Evolutionary conservation across 495 filamentous ascomycete genomes (phyloP), one percentile per base, ranked within the genome.

Genomic region (Hypoxylon fragiforme): DNA sequence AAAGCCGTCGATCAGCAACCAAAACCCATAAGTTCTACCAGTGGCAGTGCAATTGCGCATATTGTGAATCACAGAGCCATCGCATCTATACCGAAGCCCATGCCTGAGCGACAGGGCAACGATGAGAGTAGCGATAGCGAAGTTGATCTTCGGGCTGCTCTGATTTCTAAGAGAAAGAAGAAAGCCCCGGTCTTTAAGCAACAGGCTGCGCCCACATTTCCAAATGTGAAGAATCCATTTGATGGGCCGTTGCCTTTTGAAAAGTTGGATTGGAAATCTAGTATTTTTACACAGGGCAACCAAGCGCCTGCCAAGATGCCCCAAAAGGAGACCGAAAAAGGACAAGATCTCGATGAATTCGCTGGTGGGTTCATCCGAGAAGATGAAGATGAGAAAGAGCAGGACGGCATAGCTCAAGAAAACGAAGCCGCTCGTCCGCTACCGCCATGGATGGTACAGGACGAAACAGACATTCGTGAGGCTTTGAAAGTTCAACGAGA

Each of bases 191-290:
- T 30, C 3, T 41, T 60, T n/a, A 57, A 64, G 4, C 34, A 63
- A 14, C 61, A 42, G 22, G 30, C 60, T 6, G 50, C 57, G 12
- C 68, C 66, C n/a, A 21, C 65, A 9, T 45, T 63, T 11, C 32
- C 62, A 1, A 74, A 75, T 32, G 71, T 74, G 24, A 74, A 74
- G 49, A 77, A 77, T 60, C 73, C 76, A 5, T 90, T 95, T 64
- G 80, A 81, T 62, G 92, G 92, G 0, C 90, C 92, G 1, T 72
- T 97, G 12, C 92, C 92, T 0, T 97, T 97, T 60, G 90, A 96
- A 66, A 89, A 86, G 37, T 75, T 98, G 1, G 81, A 89, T 62
- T 81, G 92, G 56, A 79, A 77, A 50, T 74, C 80, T 66, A 79
- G 75, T 14, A 74, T 86, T 12, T 78, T 83, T 43, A 71, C 70